A percentile compares a stretch with the other conserved stretches of the same genome.
Evolutionary conservation across 78 protist genomes (phyloP).

Genomic region (Parvularia atlantis): DNA sequence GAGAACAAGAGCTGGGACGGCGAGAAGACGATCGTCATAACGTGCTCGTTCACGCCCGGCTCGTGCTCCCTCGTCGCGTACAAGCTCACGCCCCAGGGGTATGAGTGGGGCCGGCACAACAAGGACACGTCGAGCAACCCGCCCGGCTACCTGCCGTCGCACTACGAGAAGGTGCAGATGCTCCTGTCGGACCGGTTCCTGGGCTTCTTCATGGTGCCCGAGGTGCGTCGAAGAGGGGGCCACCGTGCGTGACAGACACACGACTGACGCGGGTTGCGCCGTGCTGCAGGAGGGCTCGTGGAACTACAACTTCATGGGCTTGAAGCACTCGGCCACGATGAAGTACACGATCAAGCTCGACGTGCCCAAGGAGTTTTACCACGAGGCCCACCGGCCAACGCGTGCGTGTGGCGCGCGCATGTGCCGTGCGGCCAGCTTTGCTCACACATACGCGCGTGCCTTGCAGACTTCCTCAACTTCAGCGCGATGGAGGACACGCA

Average conservation of each 20-base stretch:
- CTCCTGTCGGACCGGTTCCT: constrained; percentile 84
- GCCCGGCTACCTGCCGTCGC: constrained; percentile 79
- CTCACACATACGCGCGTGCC: too few species aligned
- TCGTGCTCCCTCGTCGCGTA: constrained; percentile 87
- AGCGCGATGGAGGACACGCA: too few species aligned
- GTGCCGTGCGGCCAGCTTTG: too few species aligned
- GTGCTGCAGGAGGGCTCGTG: constrained; percentile 79
- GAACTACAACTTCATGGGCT: constrained; percentile 97
- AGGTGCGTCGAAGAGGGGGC: too few species aligned
- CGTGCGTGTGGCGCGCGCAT: constrained; percentile 92
- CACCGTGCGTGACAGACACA: too few species aligned
- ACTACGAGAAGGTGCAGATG: constrained; percentile 88
- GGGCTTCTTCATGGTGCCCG: constrained; percentile 96
- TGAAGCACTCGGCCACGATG: constrained; percentile 74
- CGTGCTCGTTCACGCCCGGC: constrained; percentile 80
- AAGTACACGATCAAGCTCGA: constrained; percentile 82
- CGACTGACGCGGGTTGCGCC: too few species aligned
- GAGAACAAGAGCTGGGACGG: constrained; percentile 81
- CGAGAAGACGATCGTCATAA: constrained; percentile 71
- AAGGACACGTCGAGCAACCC: constrained; percentile 62
- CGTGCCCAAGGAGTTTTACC: constrained; percentile 89
- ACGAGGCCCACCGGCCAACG: constrained; percentile 91
- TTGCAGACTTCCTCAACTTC: too few species aligned
- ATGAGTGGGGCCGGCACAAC: constrained; percentile 90
- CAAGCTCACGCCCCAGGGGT: constrained; percentile 81